Evolutionary conservation across 2,329 filamentous ascomycete species (phyloP), one percentile per base, ranked within the genome.

Genomic region (Lachnum nothofagi): DNA sequence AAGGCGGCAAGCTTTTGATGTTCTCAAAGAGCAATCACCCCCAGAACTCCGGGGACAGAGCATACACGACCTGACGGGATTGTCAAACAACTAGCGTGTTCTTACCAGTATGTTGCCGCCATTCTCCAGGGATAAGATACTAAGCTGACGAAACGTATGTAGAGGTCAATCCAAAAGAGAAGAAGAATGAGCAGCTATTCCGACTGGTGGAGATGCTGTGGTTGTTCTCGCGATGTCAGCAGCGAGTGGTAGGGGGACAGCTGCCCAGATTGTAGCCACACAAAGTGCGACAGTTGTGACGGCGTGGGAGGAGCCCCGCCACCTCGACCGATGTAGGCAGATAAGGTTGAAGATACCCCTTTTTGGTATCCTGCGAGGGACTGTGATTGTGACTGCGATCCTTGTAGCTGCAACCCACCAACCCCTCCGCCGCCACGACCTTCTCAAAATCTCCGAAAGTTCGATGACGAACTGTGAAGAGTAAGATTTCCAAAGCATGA

Each of bases 171-270:
- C 23, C 12, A 19, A 38, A 38, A 29, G 33, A 12, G 9, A 1
- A 9, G 17, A 6, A n/a, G n/a, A n/a, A n/a, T n/a, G n/a, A n/a
- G n/a, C n/a, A n/a, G n/a, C n/a, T n/a, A n/a, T n/a, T n/a, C n/a
- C n/a, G n/a, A n/a, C n/a, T 46, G 23, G 38, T 51, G 23, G 34
- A 17, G 8, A 8, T 51, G 48, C 22, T 51, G 43, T 16, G 4
- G 12, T 6, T 46, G 40, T 27, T 2, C 1, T 2, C 24, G 35
- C 6, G 31, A 51, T 16, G 24, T 46, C 22, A 31, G 33, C 20
- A 1, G 1, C 1, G 14, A 6, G 4, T 24, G 2, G 1, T 43
- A 16, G 3, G 48, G 37, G 9, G 38, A 33, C 2, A 12, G 5
- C 2, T 51, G 42, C 42, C 38, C 43, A 10, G 43, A 46, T 24